Evolutionary conservation across 2,329 filamentous ascomycete species (phyloP).

Genomic region (Bipolaris sorokiniana): DNA sequence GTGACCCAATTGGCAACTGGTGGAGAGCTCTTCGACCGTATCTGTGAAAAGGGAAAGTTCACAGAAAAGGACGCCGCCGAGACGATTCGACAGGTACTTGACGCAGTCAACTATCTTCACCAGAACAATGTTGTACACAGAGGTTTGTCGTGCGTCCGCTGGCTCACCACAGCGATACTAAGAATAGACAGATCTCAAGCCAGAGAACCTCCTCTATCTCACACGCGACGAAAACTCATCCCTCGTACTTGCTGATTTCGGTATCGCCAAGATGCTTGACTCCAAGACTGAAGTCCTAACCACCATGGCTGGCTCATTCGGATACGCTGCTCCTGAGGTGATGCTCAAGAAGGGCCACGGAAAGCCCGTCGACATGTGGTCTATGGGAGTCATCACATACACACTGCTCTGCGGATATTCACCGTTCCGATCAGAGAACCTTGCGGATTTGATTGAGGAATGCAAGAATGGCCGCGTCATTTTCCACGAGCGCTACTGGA

Average conservation of each 20-base stretch:
- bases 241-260: slow-evolving; percentile 94
- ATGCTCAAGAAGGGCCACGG: slow-evolving; percentile 98
- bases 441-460: slow-evolving; percentile 92
- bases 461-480: slow-evolving; percentile 83
- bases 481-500: slow-evolving; percentile 99
- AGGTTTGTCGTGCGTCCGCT: slow-evolving; percentile 61
- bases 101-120: slow-evolving; percentile 93
- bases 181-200: slow-evolving; percentile 78
- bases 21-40: slow-evolving; percentile 95
- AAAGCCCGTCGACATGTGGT: slow-evolving; percentile 99
- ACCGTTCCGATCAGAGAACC: slow-evolving; percentile 92
- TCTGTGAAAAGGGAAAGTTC: slow-evolving; percentile 97
- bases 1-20: slow-evolving; percentile 95
- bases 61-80: slow-evolving; percentile 97
- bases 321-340: slow-evolving; percentile 95
- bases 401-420: slow-evolving; percentile 98
- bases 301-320: slow-evolving; percentile 98
- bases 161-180: slow-evolving; percentile 18
- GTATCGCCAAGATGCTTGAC: slow-evolving; percentile 97
- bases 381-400: slow-evolving; percentile 97
- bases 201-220: slow-evolving; percentile 94
- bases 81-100: slow-evolving; percentile 92
- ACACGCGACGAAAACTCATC: slow-evolving; percentile 78
- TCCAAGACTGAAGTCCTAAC: slow-evolving; percentile 89
- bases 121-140: slow-evolving; percentile 93